Evolutionary conservation across 768 basidiomycete species (phyloP).

Genomic region (Suillus cothurnatus): DNA sequence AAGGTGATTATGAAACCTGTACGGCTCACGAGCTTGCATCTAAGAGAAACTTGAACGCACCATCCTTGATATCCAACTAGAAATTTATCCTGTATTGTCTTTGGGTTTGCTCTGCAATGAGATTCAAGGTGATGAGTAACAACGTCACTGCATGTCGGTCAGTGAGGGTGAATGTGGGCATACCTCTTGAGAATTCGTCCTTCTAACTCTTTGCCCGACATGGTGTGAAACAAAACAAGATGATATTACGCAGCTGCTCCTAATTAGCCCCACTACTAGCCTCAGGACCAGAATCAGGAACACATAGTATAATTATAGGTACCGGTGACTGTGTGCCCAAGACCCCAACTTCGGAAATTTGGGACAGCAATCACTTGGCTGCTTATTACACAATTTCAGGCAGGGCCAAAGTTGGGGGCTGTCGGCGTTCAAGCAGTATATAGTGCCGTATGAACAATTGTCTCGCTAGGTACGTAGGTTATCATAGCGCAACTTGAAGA

Average conservation of each 20-base stretch:
- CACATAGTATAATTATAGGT: background rate
- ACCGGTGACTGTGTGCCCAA: no score
- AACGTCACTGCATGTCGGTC: background rate
- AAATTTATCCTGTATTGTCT: slow-evolving; percentile 82
- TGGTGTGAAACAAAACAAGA: background rate
- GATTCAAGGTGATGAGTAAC: slow-evolving; percentile 1
- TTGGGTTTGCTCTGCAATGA: slow-evolving; percentile 58
- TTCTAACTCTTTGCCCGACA: slow-evolving; percentile 5
- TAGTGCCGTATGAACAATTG: no score
- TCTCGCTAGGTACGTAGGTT: background rate
- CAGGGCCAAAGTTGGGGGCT: no score
- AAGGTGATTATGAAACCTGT: background rate
- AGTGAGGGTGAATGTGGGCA: background rate
- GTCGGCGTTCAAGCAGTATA: background rate
- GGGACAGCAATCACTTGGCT: no score
- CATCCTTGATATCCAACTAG: slow-evolving; percentile 89
- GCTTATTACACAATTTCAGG: no score
- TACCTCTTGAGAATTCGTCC: slow-evolving; percentile 16
- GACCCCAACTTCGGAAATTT: no score
- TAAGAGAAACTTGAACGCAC: slow-evolving; percentile 39
- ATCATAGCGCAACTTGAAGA: no score
- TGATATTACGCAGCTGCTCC: background rate
- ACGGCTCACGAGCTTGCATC: background rate
- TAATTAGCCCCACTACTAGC: background rate
- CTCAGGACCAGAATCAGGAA: background rate